phyloP scores from a whole-genome alignment of 768 basidiomycete species.

The Rhizopogon salebrosus region DNA sequence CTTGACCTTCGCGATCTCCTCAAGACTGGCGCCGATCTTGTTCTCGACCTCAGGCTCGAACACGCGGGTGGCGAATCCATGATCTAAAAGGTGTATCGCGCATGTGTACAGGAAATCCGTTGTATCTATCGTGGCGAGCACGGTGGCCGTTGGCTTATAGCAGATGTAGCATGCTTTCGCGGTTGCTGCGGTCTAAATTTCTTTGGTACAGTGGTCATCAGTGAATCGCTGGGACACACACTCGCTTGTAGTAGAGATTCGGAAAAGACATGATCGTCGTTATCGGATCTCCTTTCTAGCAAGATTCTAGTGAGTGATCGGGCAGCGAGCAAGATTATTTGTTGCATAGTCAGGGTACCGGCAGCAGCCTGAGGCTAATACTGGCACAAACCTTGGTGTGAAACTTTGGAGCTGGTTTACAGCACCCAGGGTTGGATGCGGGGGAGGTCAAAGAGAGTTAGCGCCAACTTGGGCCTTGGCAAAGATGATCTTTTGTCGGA shows the following conservation, averaged over 20 bases:
- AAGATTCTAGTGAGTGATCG: too few relatives aligned
- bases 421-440: not conserved
- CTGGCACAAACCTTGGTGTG: not conserved
- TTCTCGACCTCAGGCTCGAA: slow-evolving; percentile 35
- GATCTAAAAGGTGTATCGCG: slow-evolving; percentile 72
- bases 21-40: slow-evolving; percentile 39
- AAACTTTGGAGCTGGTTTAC: not conserved
- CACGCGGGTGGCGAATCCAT: slow-evolving; percentile 62
- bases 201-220: not conserved
- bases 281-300: too few relatives aligned
- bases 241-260: slow-evolving; percentile 89
- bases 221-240: slow-evolving; percentile 40
- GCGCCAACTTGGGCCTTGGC: too few relatives aligned
- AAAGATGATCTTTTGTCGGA: not conserved
- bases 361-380: not conserved
- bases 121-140: slow-evolving; percentile 79
- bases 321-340: not conserved
- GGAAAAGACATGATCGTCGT: slow-evolving; percentile 54
- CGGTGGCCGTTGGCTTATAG: slow-evolving; percentile 73
- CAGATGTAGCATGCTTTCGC: slow-evolving; percentile 76
- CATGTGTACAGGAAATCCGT: slow-evolving; percentile 87
- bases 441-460: not conserved
- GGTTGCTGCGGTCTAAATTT: slow-evolving; percentile 65
- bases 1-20: slow-evolving; percentile 75
- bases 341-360: not conserved